Evolutionary conservation across 768 basidiomycete species (phyloP), one percentile per base, ranked within the genome.

Genomic region (Tephrocybe sp.): DNA sequence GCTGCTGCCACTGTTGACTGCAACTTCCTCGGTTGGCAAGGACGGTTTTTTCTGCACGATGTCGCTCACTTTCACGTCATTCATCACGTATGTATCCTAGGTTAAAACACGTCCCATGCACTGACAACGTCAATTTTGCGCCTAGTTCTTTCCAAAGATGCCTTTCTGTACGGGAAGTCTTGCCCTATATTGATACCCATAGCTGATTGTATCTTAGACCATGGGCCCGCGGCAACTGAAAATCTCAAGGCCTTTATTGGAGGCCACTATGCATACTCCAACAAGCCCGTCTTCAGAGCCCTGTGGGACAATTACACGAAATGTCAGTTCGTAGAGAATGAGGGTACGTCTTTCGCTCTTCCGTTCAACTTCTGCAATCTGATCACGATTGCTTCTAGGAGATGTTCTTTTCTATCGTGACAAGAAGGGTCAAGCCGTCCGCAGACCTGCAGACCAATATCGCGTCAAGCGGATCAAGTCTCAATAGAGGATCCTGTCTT

Each of bases 11-110:
- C 83, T 3, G 71, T 83, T 19, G 82, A 85, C 60, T 65, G 81
- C 21, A 54, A 71, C 48, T 78, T 85, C 62, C 68, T 85, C 9
- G 82, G 82, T 12, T 82, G 79, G 80, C 77, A 79, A 60, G 83
- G 83, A 2, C 73, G 78, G 16, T 84, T 83, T 68, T 85, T 84
- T 70, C 69, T 85, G 13, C 82, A 83, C 57, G 78, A 81, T 51
- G 79, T 84, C 11, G 78, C 80, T 4, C 82, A 83, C 57, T 82
- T 68, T 57, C 83, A 86, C 60, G 82, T 83, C 49, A 67, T 83
- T 37, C 83, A 84, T 56, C 83, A 84, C 59, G 77, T 76, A 60
- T 36, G n/a, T n/a, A n/a, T n/a, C n/a, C n/a, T n/a, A n/a, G n/a
- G 73, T 25, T 30, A 9, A 6, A 40, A 35, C 25, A 9, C 25